Evolutionary conservation across 2,329 filamentous ascomycete genomes (phyloP), one percentile per base, ranked within the genome.

Genomic region (Pseudogymnoascus sp.): DNA sequence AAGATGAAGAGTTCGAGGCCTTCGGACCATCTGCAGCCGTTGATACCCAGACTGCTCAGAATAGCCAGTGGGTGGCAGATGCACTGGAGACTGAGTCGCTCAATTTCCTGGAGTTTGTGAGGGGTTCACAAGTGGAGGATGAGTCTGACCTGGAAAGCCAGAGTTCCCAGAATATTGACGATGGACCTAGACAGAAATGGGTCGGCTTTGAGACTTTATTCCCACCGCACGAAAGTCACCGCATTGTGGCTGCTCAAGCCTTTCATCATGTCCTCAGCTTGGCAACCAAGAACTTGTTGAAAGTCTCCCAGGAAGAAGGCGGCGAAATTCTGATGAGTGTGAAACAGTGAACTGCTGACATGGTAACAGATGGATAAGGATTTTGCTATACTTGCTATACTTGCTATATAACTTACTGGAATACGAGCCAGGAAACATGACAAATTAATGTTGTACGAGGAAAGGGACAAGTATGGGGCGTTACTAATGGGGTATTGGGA

Each of bases 221-320:
- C 50, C 79, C 84, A n/a, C 82, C 85, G 0, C 71, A 71, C 8
- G 75, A 78, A 37, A 70, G 72, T 43, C 78, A 73, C 43, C 81
- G 78, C 37, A 77, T 84, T 31, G 85, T 91, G 11, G 89, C 88
- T 7, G 86, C 89, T 2, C 89, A 92, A 72, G 90, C 86, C 0
- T 88, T 91, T 71, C 84, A 89, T 76, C 89, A 95, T 72, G 80
- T 90, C 2, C 81, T 96, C 12, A 80, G 82, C 10, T 80, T 95
- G 46, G 87, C 84, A 5, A 91, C 85, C 2, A 90, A 87, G 74
- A 81, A 81, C 1, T 73, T 83, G 62, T 76, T 93, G 50, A 72
- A 76, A 16, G 84, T 93, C 4, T 75, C 82, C 65, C 91, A 96
- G 74, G 64, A 70, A 31, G 62, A 61, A 28, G 68, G 65, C 61